Base-by-base conservation (phyloP, 352 stramenopile species). In the Phytophthora tubulina region DNA sequence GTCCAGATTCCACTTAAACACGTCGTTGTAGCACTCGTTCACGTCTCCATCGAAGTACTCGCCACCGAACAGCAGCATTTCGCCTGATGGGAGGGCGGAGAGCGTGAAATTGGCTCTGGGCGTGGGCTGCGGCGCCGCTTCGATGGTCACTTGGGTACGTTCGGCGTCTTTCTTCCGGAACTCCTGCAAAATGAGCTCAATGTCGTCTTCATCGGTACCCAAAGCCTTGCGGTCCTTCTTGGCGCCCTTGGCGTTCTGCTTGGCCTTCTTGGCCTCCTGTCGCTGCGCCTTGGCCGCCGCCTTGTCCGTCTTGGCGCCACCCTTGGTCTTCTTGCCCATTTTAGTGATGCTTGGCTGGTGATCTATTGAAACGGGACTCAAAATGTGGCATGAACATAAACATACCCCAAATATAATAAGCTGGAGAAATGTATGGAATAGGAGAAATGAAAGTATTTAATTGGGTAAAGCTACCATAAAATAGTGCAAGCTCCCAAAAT, bases 11-110 rank as follows among this genome's bases (percentile, higher is more conserved):
- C 92, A 99, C 67, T 94, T 88, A 62, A 97, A 97, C 7, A 99
- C 82, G 61, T 99, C 97, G 72, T 99, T 99, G 79, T 96, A 98
- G 69, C 97, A 98, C 35, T 94, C 84, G 64, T 98, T 99, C 75
- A 97, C 88, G 63, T 99, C 91, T 44, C 98, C 98, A 76, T 99
- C 94, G 76, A 97, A 99, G 79, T 98, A 99, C 82, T 99, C 98
- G 51, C 98, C 98, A 39, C 98, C 98, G 78, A 99, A 99, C 45
- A 98, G 78, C 57, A 98, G 70, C 74, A 98, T 89, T 53, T 96
- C 89, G 51, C 91, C 90, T 6, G 64, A 90, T 1, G 79, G 75
- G 32, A 96, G 79, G 45, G 84, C 80, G 17, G 85, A 91, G 52
- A 96, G 80, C 32, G 85, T 90, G 52, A 96, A 96, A 56, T 96